A percentile compares a stretch with the other conserved stretches of the same genome.
These are phyloP conservation scores for Mycena chlorophos DNA, from an alignment of 768 basidiomycete genomes.

Conservation along the genomic window DNA sequence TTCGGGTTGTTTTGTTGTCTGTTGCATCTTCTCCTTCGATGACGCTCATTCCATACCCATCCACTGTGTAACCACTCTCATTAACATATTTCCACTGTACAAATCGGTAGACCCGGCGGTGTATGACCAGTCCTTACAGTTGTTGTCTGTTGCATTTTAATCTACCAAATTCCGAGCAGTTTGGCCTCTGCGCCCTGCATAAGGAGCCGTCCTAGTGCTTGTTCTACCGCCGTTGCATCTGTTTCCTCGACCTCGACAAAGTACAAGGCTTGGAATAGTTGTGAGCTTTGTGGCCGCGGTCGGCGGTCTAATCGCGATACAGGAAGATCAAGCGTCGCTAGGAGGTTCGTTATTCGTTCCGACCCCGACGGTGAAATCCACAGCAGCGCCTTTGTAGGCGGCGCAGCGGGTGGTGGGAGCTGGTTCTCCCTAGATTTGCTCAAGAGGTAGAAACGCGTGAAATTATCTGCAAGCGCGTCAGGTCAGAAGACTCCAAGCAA, in stretches of 20 bases:
- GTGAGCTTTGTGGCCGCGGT: slow-evolving; percentile 42
- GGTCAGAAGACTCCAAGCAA: slow-evolving; percentile 7
- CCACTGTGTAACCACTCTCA: slow-evolving; percentile 11
- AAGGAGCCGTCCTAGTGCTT: slow-evolving; percentile 8
- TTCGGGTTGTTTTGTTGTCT: slow-evolving; percentile 11
- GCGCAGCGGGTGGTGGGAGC: slow-evolving; percentile 16
- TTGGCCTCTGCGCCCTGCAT: slow-evolving; percentile 2
- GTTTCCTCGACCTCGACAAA: slow-evolving; percentile 57
- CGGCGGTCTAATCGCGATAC: slow-evolving; percentile 64
- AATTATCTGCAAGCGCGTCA: slow-evolving; percentile 49
- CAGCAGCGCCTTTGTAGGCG: slow-evolving; percentile 10
- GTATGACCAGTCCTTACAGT: slow-evolving; percentile 5
- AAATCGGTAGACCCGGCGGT: slow-evolving; percentile 10
- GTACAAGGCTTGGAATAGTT: slow-evolving; percentile 60
- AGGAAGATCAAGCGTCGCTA: slow-evolving; percentile 41
- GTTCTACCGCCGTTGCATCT: slow-evolving; percentile 5
- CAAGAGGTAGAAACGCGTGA: slow-evolving; percentile 69
- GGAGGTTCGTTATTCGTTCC: slow-evolving; percentile 28
- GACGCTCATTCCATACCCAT: too few species aligned
- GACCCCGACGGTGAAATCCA: background rate
- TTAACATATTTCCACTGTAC: slow-evolving; percentile 19
- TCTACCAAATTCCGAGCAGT: slow-evolving; percentile 18
- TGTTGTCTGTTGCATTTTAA: too few species aligned
- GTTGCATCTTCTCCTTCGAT: too few species aligned
- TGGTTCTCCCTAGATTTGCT: slow-evolving; percentile 35